Evolutionary conservation across 2,329 filamentous ascomycete genomes (phyloP).

Genomic region (Sclerotinia borealis): DNA sequence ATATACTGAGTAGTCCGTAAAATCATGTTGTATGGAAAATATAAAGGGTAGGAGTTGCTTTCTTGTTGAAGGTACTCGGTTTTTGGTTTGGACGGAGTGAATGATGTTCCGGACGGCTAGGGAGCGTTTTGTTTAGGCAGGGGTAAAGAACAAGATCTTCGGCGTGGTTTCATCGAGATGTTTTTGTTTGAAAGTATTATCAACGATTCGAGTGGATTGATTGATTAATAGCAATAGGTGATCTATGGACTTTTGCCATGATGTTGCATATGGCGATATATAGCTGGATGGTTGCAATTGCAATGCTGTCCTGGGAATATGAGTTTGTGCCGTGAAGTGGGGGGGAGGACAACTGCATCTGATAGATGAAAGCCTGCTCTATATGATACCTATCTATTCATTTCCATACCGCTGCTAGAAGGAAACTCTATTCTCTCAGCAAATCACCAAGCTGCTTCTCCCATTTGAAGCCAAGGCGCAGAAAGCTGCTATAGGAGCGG

Average conservation of each 20-base stretch:
- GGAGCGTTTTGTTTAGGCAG: not conserved
- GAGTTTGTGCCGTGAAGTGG: not conserved
- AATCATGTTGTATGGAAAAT: slow-evolving; percentile 1
- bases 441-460: not conserved
- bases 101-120: not conserved
- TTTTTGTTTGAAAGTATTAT: not conserved
- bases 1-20: not conserved
- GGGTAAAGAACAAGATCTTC: not conserved
- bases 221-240: not conserved
- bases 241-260: too few relatives aligned
- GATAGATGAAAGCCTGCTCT: not conserved
- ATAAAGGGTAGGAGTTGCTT: not conserved
- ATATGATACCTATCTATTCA: too few relatives aligned
- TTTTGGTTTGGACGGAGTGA: not conserved
- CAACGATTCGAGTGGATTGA: not conserved
- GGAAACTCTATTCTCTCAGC: not conserved
- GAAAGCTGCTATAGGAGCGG: not conserved
- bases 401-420: not conserved
- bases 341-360: not conserved
- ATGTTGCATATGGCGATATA: not conserved
- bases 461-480: not conserved
- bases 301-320: not conserved
- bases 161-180: not conserved
- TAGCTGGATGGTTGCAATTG: not conserved
- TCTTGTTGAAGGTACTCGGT: not conserved